Base-by-base conservation (phyloP, 257 asterid species). In the Fraxinus pennsylvanica region DNA sequence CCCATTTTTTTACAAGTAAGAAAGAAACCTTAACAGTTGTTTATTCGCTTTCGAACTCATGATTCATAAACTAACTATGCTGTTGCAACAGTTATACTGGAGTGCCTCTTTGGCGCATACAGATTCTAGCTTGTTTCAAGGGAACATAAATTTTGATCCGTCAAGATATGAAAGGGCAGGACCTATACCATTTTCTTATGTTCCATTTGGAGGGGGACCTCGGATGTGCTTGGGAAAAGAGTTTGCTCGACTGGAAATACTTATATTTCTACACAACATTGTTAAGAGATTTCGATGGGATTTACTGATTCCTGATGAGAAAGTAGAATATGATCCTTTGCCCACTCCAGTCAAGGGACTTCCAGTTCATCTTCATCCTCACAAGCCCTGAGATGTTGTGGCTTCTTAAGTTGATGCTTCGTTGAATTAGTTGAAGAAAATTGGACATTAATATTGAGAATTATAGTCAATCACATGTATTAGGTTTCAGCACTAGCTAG, bases 211-310 rank as follows among this genome's bases (percentile, higher is more conserved):
- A 27, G 83, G 83, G 70, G 83, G 83, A 27, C 76, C 83, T 36
- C 30, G 83, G 57, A 80, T 80, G 92, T 90, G 94, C 83, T 45
- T 90, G 84, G 92, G 92, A 45, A 88, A 90, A 81, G 92, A 90
- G 85, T 90, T 87, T 47, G 91, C 92, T 25, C 84, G 92, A 15
- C 78, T 90, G 50, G 91, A 90, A 82, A 87, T 88, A 77, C 91
- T 90, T 2, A 80, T 87, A 68, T 88, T 88, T 78, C 82, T 90
- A 0, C 87, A 88, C 80, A 86, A 90, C 22, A 10, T 88, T 6
- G 68, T 90, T 0, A 82, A 10, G 30, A 82, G 80, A 76, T 88
- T 73, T 67, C 79, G 81, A 74, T 90, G 94, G 94, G 65, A 84
- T 54, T 72, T 90, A 77, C 25, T 79, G 74, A 79, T 82, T 68